These are phyloP conservation scores for Cladophialophora chaetospira DNA, from an alignment of 2,329 filamentous ascomycete species.

Conservation along the genomic window DNA sequence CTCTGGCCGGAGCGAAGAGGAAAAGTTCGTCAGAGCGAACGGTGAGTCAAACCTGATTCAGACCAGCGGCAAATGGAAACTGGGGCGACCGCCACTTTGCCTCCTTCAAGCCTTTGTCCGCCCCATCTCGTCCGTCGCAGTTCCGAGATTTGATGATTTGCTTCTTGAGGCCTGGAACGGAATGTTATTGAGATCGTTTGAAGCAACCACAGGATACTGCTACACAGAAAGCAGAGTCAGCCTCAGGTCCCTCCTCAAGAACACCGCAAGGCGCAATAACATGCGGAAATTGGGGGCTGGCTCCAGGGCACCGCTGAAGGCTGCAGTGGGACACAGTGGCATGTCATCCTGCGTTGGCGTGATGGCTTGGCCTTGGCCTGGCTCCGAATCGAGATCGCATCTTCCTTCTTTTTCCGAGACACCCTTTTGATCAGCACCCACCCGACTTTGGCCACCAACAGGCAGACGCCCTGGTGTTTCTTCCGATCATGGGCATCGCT, in stretches of 20 bases:
- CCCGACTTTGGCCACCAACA: constrained; percentile 1
- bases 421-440: neutral
- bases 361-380: constrained; percentile 12
- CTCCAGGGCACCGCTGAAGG: constrained; percentile 1
- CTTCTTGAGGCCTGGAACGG: too few species aligned
- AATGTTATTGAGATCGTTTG: too few species aligned
- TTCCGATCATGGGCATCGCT: neutral
- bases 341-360: constrained; percentile 14
- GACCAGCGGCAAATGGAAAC: constrained; percentile 20
- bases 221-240: neutral
- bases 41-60: constrained; percentile 23
- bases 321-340: too few species aligned
- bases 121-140: neutral
- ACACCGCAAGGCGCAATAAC: too few species aligned
- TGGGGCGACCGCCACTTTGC: constrained; percentile 13
- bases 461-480: neutral
- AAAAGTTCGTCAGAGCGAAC: neutral
- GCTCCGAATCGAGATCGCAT: constrained; percentile 12
- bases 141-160: neutral
- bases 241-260: neutral
- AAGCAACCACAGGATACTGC: too few species aligned
- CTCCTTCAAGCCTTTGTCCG: constrained; percentile 3
- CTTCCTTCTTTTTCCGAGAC: constrained; percentile 24
- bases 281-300: neutral
- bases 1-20: constrained; percentile 1